Conservation (phyloP, 805 yeast genomes). For the Tetrapisispora pingtungensis region DNA sequence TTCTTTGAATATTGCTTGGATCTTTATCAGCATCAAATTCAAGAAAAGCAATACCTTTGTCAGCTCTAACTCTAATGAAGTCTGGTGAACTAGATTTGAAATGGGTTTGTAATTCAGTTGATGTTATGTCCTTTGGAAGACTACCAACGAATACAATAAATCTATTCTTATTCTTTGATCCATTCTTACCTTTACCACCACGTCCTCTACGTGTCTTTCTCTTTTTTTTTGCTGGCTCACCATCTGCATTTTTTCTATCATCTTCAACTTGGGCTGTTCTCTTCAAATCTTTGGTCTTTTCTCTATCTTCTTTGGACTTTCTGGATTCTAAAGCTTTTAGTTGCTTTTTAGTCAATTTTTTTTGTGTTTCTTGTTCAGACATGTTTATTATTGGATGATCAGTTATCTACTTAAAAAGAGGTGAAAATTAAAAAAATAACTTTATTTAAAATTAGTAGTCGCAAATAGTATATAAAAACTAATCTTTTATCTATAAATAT, state of each 20-base stretch:
- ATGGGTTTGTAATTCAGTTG: slow-evolving; percentile 55
- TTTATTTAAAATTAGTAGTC: too few relatives aligned
- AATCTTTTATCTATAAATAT: too few relatives aligned
- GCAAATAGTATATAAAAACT: too few relatives aligned
- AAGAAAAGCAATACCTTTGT: slow-evolving; percentile 85
- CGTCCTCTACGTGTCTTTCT: slow-evolving; percentile 49
- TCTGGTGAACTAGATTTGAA: slow-evolving; percentile 69
- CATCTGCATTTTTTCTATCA: slow-evolving; percentile 15
- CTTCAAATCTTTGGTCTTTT: slow-evolving; percentile 11
- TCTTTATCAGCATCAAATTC: slow-evolving; percentile 54
- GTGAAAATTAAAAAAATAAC: too few relatives aligned
- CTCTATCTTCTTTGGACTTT: slow-evolving; percentile 25
- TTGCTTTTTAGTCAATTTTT: slow-evolving; percentile 30
- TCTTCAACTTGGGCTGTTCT: slow-evolving; percentile 20
- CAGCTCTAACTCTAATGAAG: slow-evolving; percentile 64
- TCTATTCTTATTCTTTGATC: slow-evolving; percentile 35
- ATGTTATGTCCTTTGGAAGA: slow-evolving; percentile 62
- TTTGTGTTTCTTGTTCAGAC: slow-evolving; percentile 12
- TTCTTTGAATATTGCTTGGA: slow-evolving; percentile 51
- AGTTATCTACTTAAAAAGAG: too few relatives aligned
- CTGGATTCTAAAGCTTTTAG: slow-evolving; percentile 28
- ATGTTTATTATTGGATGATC: background rate
- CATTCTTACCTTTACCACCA: slow-evolving; percentile 58
- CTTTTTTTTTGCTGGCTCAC: slow-evolving; percentile 43
- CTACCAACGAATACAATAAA: slow-evolving; percentile 86